phyloP scores from a whole-genome alignment of 495 filamentous ascomycete species.

The Penicillium canariense region DNA sequence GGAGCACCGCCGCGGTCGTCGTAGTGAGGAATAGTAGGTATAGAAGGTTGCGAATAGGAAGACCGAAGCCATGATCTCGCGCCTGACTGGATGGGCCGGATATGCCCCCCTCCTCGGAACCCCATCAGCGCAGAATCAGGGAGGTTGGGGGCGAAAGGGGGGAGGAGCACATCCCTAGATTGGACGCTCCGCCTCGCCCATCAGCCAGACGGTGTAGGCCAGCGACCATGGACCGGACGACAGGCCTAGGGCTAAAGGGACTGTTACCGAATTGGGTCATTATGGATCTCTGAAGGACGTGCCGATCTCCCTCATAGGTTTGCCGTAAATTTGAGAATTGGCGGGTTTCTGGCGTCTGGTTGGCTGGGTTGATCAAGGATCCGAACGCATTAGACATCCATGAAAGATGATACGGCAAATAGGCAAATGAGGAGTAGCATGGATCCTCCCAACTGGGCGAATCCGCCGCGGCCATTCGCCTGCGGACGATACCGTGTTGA shows the following conservation, averaged over 20 bases:
- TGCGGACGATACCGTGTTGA: conserved; percentile 18
- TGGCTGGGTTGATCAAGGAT: not conserved
- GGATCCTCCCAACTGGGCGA: conserved; percentile 22
- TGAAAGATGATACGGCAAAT: conserved; percentile 22
- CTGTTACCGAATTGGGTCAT: conserved; percentile 14
- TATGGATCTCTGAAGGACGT: conserved; percentile 18
- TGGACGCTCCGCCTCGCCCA: conserved; percentile 1
- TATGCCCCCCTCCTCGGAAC: not conserved
- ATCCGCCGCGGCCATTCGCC: conserved; percentile 18
- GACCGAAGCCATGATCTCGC: conserved; percentile 13
- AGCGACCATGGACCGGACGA: not conserved
- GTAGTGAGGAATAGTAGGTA: not conserved
- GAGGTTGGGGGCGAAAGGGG: not conserved
- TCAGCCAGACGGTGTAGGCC: not conserved
- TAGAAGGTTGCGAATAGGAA: conserved; percentile 16
- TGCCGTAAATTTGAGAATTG: no score
- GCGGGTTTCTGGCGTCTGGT: not conserved
- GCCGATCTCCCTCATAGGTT: conserved; percentile 21
- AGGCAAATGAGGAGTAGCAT: conserved; percentile 26
- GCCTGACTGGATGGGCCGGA: conserved; percentile 12
- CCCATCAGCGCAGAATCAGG: conserved; percentile 1
- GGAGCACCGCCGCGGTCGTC: conserved; percentile 12
- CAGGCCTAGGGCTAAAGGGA: conserved; percentile 1
- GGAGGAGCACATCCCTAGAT: conserved; percentile 13
- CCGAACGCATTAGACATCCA: conserved; percentile 25